Evolutionary conservation across 2,329 filamentous ascomycete genomes (phyloP).

Genomic region (Ceratocystis huliohia): DNA sequence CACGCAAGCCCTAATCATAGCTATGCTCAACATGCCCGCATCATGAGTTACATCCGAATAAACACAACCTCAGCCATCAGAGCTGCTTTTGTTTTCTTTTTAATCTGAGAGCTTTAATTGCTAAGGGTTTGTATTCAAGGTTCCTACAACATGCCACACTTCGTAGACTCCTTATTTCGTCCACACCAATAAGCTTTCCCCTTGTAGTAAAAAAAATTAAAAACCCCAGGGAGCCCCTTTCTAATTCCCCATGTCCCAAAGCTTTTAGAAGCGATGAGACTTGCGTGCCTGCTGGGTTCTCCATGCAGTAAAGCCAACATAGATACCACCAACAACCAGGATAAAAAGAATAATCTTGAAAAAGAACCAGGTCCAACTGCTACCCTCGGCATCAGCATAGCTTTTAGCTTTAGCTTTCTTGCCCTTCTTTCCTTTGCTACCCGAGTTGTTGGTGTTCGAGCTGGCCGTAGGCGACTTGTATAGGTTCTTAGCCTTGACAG

Average conservation of each 20-base stretch:
- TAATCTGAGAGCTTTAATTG: background rate
- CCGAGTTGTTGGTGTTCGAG: slow-evolving; percentile 27
- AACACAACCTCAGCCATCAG: background rate
- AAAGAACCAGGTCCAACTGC: slow-evolving; percentile 52
- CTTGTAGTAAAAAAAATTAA: background rate
- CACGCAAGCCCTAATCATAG: too few relatives aligned
- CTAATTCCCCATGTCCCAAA: background rate
- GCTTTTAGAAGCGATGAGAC: slow-evolving; percentile 41
- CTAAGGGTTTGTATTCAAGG: slow-evolving; percentile 2
- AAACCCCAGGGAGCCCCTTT: background rate
- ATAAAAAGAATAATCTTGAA: slow-evolving; percentile 73
- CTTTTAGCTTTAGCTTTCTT: slow-evolving; percentile 25
- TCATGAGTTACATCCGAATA: too few relatives aligned
- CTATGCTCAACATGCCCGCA: too few relatives aligned
- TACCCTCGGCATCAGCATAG: slow-evolving; percentile 27
- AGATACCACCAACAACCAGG: slow-evolving; percentile 56
- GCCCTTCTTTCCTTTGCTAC: slow-evolving; percentile 30
- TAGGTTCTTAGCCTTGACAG: slow-evolving; percentile 72
- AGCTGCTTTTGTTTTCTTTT: background rate
- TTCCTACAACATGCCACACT: background rate
- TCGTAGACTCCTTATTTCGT: background rate
- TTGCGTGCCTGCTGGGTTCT: slow-evolving; percentile 48
- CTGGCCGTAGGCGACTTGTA: slow-evolving; percentile 48
- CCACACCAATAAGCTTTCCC: background rate
- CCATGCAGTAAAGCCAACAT: slow-evolving; percentile 78